A percentile compares a stretch with the other conserved stretches of the same genome.
phyloP scores from a whole-genome alignment of 768 basidiomycete genomes.

The Dentipellis fragilis region DNA sequence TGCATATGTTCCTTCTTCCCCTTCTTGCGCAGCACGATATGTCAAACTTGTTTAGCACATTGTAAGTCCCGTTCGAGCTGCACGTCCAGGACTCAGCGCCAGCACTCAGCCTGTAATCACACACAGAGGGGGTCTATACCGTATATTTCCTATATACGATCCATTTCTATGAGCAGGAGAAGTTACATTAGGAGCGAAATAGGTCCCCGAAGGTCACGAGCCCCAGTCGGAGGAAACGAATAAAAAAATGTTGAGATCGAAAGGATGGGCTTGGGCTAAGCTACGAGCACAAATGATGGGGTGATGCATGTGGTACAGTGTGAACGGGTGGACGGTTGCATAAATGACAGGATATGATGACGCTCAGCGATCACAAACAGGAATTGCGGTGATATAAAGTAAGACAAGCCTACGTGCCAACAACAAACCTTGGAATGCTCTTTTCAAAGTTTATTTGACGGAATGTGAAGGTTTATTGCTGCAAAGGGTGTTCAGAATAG shows the following conservation, averaged over 20 bases:
- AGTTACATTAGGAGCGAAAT: conserved; percentile 7
- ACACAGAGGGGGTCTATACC: not conserved
- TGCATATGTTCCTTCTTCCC: too few species aligned
- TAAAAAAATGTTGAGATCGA: not conserved
- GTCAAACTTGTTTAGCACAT: too few species aligned
- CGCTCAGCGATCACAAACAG: conserved; percentile 4
- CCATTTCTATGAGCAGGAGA: not conserved
- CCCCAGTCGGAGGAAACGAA: not conserved
- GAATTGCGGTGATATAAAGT: conserved; percentile 6
- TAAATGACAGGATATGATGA: conserved; percentile 8
- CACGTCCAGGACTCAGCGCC: too few species aligned
- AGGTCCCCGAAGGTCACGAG: not conserved
- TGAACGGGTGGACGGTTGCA: not conserved
- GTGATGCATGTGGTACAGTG: conserved; percentile 15
- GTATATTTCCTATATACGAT: not conserved
- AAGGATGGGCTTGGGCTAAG: not conserved
- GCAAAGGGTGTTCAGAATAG: not conserved
- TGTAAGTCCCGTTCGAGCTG: too few species aligned
- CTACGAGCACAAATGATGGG: conserved; percentile 2
- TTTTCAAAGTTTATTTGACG: conserved; percentile 63
- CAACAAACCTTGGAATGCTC: conserved; percentile 3
- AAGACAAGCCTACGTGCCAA: conserved; percentile 15
- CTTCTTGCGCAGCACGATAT: too few species aligned
- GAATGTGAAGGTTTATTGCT: conserved; percentile 89
- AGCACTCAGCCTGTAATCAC: too few species aligned